Percentiles rank a stretch among this genome's conserved stretches.
Conservation (phyloP, 192 early-diverging fungal species). For the Coemansia sp. region DNA sequence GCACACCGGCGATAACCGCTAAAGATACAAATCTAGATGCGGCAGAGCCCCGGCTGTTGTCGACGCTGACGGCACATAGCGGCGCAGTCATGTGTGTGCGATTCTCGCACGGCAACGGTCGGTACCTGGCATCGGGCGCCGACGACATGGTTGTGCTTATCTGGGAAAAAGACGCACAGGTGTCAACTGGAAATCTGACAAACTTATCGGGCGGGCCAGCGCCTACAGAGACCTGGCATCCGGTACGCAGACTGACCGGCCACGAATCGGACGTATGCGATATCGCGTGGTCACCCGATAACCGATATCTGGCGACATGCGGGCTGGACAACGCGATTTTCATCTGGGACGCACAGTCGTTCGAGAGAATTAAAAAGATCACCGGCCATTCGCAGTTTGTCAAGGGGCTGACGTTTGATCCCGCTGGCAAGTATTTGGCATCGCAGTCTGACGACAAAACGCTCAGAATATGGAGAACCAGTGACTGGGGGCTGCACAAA, state of each 20-base stretch:
- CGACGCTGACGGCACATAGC: slow-evolving; percentile 81
- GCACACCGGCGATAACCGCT: slow-evolving; percentile 62
- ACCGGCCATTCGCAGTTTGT: slow-evolving; percentile 84
- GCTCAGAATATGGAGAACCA: slow-evolving; percentile 81
- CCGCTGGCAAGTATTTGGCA: slow-evolving; percentile 89
- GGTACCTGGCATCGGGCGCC: slow-evolving; percentile 83
- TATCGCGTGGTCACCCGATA: slow-evolving; percentile 88
- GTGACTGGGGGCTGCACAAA: slow-evolving; percentile 83
- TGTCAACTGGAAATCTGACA: background rate
- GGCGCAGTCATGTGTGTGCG: slow-evolving; percentile 88
- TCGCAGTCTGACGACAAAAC: slow-evolving; percentile 93
- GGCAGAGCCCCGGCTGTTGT: slow-evolving; percentile 64
- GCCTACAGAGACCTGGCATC: slow-evolving; percentile 67
- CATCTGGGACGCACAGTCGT: slow-evolving; percentile 86
- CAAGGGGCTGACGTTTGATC: slow-evolving; percentile 96
- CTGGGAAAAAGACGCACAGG: slow-evolving; percentile 77
- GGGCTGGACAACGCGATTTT: slow-evolving; percentile 80
- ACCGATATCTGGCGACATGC: slow-evolving; percentile 85
- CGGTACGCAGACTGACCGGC: slow-evolving; percentile 72
- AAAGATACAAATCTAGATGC: slow-evolving; percentile 38
- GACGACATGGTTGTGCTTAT: slow-evolving; percentile 93
- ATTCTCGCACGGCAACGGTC: slow-evolving; percentile 73
- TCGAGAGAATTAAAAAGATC: slow-evolving; percentile 68
- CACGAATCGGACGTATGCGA: slow-evolving; percentile 93
- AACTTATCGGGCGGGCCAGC: slow-evolving; percentile 7